These are phyloP conservation scores for Cladobotryum protrusum DNA, from an alignment of 2,329 filamentous ascomycete species.

Conservation along the genomic window DNA sequence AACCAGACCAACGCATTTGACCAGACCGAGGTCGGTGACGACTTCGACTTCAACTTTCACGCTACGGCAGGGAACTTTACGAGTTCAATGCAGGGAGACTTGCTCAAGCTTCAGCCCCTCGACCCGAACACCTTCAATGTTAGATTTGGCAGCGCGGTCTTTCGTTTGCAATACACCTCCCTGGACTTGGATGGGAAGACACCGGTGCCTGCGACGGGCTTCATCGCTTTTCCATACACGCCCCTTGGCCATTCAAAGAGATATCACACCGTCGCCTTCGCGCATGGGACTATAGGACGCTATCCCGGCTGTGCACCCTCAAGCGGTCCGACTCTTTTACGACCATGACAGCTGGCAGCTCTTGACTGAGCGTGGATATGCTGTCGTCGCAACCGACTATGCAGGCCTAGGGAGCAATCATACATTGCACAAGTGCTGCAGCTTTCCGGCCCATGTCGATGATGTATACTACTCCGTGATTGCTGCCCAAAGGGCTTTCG, in stretches of 20 bases:
- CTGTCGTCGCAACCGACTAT: constrained; percentile 18
- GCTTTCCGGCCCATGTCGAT: constrained; percentile 9
- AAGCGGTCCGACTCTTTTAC: constrained; percentile 4
- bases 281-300: constrained; percentile 14
- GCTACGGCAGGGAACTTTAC: constrained; percentile 13
- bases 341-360: constrained; percentile 12
- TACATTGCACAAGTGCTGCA: constrained; percentile 16
- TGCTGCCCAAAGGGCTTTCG: constrained; percentile 9
- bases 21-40: too few relatives aligned
- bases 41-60: constrained; percentile 6
- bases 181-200: constrained; percentile 9
- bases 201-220: constrained; percentile 11
- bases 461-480: constrained; percentile 14
- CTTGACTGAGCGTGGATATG: constrained; percentile 8
- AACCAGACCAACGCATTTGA: too few relatives aligned
- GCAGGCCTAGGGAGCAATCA: constrained; percentile 17
- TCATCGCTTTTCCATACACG: constrained; percentile 11
- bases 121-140: constrained; percentile 8
- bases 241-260: not conserved
- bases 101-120: constrained; percentile 15
- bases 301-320: constrained; percentile 12
- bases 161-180: constrained; percentile 16
- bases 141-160: constrained; percentile 12
- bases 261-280: constrained; percentile 7
- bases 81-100: constrained; percentile 9